Evolutionary conservation across 1,284 basidiomycete species (phyloP), one percentile per base, ranked within the genome.

Genomic region (Singerocomus inundabilis): DNA sequence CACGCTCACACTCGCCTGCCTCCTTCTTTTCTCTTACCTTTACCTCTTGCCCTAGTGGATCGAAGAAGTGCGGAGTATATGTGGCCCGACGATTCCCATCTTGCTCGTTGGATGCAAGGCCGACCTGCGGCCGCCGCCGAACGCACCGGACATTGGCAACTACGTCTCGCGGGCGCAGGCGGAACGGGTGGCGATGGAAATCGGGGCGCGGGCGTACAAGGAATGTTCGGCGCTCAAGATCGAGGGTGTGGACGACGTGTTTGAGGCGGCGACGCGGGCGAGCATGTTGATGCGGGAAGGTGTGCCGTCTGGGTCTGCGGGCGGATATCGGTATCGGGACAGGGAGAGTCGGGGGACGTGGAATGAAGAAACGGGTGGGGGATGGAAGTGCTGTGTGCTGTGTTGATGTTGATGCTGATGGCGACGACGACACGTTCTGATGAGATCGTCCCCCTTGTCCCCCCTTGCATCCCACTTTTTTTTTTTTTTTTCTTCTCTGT

Each of bases 241-340:
- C 60, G 85, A 93, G 69, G 94, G 94, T 40, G 94, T 97, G 12
- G 94, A 97, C 70, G 89, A 93, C 58, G 91, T 97, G 33, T 98
- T 97, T 58, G 94, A 98, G 74, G 88, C 91, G 0, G 94, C 94
- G 28, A 97, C 93, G 16, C 78, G 94, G 32, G 92, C 91, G 32
- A 93, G 92, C 63, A 95, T 97, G 88, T 72, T 96, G 49, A 93
- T 96, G 78, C 80, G 93, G 34, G 91, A 93, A 55, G 87, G 86
- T 5, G 85, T 83, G 18, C 80, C 82, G 10, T 71, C 79, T 35
- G 76, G 76, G 30, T 75, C 74, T 56, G 63, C 62, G 16, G 68
- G 70, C 11, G 74, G 74, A 49, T 48, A 64, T n/a, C 57, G 59
- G 56, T 46, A 59, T 57, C 54, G 59, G 32, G 62, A 62, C 12